Evolutionary conservation across 2,329 filamentous ascomycete species (phyloP).

Genomic region (Pestalotiopsis sp.): DNA sequence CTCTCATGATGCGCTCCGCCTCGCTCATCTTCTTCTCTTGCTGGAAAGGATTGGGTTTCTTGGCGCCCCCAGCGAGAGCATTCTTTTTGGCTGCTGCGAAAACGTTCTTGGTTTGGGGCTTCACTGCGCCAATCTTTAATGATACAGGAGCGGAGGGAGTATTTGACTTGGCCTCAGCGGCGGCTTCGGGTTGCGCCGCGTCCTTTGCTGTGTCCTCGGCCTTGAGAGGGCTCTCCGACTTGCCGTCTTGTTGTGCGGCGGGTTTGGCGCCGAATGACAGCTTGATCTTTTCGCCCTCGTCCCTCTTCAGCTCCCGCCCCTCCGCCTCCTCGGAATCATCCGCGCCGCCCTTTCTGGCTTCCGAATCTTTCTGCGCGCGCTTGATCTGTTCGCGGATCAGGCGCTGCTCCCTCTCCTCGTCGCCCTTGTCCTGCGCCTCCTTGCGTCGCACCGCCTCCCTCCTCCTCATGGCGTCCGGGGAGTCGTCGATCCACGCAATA

Average conservation of each 20-base stretch:
- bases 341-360: conserved; percentile 41
- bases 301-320: conserved; percentile 54
- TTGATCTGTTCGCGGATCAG: conserved; percentile 83
- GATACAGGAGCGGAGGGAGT: conserved; percentile 49
- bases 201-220: conserved; percentile 17
- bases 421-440: conserved; percentile 85
- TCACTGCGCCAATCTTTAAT: conserved; percentile 62
- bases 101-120: conserved; percentile 75
- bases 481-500: conserved; percentile 90
- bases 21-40: conserved; percentile 85
- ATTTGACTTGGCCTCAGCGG: conserved; percentile 27
- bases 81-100: conserved; percentile 72
- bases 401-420: conserved; percentile 85
- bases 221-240: conserved; percentile 22
- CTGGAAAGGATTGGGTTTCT: conserved; percentile 61
- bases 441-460: conserved; percentile 81
- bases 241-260: conserved; percentile 18
- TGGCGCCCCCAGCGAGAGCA: conserved; percentile 58
- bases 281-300: conserved; percentile 76
- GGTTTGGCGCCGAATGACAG: conserved; percentile 63
- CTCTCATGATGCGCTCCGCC: conserved; percentile 86
- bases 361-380: conserved; percentile 63
- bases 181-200: conserved; percentile 19
- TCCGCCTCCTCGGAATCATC: conserved; percentile 43
- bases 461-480: conserved; percentile 78